Percentiles rank a stretch among this genome's conserved stretches.
Evolutionary conservation across 257 asterid genomes (phyloP).

Genomic region (Oldenlandia corymbosa): DNA sequence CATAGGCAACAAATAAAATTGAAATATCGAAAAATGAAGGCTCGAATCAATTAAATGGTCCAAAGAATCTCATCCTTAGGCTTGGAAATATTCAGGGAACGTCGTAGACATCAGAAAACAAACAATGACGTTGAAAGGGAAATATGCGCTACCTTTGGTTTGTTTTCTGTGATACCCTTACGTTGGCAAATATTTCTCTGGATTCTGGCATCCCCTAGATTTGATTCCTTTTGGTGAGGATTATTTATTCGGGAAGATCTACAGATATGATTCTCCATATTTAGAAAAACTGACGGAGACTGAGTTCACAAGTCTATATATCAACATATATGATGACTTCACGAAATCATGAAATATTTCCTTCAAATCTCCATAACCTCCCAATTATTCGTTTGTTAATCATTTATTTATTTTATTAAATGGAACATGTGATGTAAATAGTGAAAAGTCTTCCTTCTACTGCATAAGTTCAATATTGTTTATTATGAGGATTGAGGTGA

Average conservation of each 20-base stretch:
- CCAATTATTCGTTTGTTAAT: neutral
- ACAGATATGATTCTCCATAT: neutral
- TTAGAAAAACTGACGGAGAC: no score
- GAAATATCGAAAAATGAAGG: no score
- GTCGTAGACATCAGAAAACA: slow-evolving; percentile 1
- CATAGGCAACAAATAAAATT: no score
- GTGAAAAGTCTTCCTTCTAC: no score
- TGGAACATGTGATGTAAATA: no score
- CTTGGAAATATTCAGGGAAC: slow-evolving; percentile 6
- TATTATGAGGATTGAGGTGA: no score
- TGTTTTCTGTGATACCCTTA: neutral
- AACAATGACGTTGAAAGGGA: slow-evolving; percentile 1
- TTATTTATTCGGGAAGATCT: slow-evolving; percentile 5
- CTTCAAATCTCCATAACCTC: neutral
- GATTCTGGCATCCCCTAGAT: slow-evolving; percentile 6
- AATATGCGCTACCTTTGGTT: neutral
- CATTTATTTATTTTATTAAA: neutral
- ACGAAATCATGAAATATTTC: slow-evolving; percentile 1
- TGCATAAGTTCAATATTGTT: no score
- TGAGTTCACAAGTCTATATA: neutral
- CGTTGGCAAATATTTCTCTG: slow-evolving; percentile 7
- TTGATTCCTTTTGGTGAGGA: slow-evolving; percentile 6
- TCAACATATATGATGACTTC: neutral
- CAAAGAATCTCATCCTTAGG: no score
- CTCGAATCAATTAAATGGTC: no score